Evolutionary conservation across 305 asterid species (phyloP), one percentile per base, ranked within the genome.

Genomic region (Stenogyne calaminthoides): DNA sequence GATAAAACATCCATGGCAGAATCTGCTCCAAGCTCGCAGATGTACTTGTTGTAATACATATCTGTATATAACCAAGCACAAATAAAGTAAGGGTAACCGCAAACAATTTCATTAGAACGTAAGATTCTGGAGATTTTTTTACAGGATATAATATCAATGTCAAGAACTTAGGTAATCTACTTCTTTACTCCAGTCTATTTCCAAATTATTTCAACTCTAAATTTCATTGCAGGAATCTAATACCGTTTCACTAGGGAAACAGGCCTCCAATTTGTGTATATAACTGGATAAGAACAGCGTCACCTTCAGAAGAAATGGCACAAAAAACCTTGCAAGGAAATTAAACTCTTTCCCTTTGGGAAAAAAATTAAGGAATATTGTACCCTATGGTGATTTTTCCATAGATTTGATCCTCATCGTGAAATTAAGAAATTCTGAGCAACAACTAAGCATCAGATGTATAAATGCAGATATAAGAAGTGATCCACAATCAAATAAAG

Each of bases 21-120:
- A 87, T 87, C 84, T 88, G 97, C 84, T 88, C 92, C 80, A 89
- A 84, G 80, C 89, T 83, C 55, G 88, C 96, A 67, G 96, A 88
- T 22, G 96, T 89, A 78, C 90, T 89, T 16, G 96, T 83, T 32
- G 93, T 89, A 67, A 89, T 81, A 69, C 92, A 84, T 73, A 88
- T 84, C 96, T 89, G 86, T 75, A 77, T 7, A 69, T 55, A 44
- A 40, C 2, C 66, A 34, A 60, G 29, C 70, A 77, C 32, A 27
- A 49, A 61, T 16, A 51, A 7, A 55, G 6, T 61, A 64, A 71
- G 67, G 57, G 9, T 32, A 29, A 47, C 58, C 32, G 55, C 78
- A 61, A 61, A 70, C 46, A 61, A 22, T 32, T 18, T 22, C 7
- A 16, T 7, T 12, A 46, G 56, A 0, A 52, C 12, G 54, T 9